Base-by-base conservation (phyloP, 2,329 filamentous ascomycete genomes). In the Emergomyces orientalis region DNA sequence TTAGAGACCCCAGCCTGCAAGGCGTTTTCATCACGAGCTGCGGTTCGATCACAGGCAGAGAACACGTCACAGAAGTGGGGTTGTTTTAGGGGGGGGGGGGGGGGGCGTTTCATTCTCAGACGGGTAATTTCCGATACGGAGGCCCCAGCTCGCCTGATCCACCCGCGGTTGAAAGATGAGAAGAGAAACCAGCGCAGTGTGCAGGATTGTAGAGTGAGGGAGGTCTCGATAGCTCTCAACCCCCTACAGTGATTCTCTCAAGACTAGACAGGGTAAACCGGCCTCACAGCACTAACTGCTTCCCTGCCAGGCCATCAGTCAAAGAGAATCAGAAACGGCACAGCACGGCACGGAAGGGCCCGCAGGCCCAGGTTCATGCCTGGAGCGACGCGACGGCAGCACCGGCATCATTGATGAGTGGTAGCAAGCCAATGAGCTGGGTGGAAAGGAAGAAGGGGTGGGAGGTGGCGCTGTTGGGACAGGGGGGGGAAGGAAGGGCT, bases 321-420 rank as follows among this genome's bases (percentile, higher is more conserved):
- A n/a, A 39, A 58, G 39, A 41, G 55, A 58, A 58, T 39, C 55
- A 39, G n/a, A n/a, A n/a, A n/a, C n/a, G n/a, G 55, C 14, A 58
- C 55, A 32, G 39, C 55, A 39, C 55, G n/a, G n/a, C n/a, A n/a
- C n/a, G n/a, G n/a, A n/a, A n/a, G n/a, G n/a, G n/a, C 2, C 4
- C 11, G 32, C 2, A 45, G 39, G 14, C 1, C 43, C 43, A 13
- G 43, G 19, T 13, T 27, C n/a, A n/a, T n/a, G n/a, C n/a, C 55
- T 25, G 39, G 55, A 13, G 22, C 55, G 30, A 7, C 39, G 32
- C 32, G 30, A 39, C 1, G 19, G 9, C 19, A 19, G 9, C 25
- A 8, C 19, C n/a, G n/a, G n/a, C n/a, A n/a, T n/a, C n/a, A n/a
- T n/a, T n/a, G n/a, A n/a, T n/a, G n/a, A n/a, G n/a, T n/a, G n/a